phyloP scores from a whole-genome alignment of 768 basidiomycete species.

The Xerocomellus chrysenteron region DNA sequence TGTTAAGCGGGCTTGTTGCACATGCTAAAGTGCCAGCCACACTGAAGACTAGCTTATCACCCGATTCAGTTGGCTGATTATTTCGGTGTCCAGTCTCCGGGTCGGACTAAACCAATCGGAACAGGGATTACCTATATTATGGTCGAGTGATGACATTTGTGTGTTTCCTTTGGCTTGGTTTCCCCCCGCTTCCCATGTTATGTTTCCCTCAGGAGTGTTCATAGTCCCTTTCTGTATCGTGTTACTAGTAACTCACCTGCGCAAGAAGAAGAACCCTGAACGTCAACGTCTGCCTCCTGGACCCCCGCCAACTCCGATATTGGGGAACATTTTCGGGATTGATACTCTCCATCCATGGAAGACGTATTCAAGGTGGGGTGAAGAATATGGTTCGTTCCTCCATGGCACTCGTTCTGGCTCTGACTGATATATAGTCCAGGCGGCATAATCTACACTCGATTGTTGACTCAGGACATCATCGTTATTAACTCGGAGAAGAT shows the following conservation, averaged over 20 bases:
- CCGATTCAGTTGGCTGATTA: not conserved
- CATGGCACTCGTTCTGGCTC: not conserved
- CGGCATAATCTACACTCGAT: constrained; percentile 22
- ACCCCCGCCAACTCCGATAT: constrained; percentile 17
- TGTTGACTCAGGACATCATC: constrained; percentile 25
- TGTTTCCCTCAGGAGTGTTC: constrained; percentile 1
- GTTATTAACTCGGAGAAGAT: constrained; percentile 28
- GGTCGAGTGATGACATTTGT: not conserved
- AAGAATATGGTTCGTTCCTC: constrained; percentile 17
- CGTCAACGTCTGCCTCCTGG: constrained; percentile 22
- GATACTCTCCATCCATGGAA: constrained; percentile 22
- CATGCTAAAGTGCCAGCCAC: too few species aligned
- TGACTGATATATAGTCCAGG: constrained; percentile 10
- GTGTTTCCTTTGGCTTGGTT: not conserved
- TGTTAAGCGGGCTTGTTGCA: too few species aligned
- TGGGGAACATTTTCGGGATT: constrained; percentile 22
- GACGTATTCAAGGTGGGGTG: constrained; percentile 20
- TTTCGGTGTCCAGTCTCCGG: too few species aligned
- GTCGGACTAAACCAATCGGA: not conserved
- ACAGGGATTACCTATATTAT: constrained; percentile 1
- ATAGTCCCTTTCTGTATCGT: constrained; percentile 8
- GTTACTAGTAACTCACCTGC: constrained; percentile 8
- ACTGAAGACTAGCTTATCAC: not conserved
- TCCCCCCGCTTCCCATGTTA: not conserved
- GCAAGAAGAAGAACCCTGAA: constrained; percentile 3